phyloP scores from a whole-genome alignment of 192 early-diverging fungal genomes.

The Podila clonocystis region DNA sequence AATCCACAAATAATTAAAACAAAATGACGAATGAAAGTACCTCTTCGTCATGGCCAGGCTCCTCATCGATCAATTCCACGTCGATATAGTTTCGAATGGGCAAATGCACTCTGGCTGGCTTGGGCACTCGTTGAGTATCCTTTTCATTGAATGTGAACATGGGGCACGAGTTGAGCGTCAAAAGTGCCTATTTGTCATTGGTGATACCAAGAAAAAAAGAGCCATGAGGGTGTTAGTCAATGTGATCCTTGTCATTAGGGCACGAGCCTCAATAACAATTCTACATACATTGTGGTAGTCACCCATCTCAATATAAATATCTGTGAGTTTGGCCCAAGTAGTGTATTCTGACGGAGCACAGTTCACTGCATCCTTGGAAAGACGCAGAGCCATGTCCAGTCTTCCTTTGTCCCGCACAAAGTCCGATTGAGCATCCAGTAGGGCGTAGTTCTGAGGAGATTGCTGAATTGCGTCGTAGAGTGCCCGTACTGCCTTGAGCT shows the following conservation, averaged over 20 bases:
- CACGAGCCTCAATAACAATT: background rate
- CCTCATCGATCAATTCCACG: constrained; percentile 66
- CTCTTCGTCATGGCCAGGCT: constrained; percentile 64
- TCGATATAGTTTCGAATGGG: constrained; percentile 87
- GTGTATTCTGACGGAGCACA: constrained; percentile 94
- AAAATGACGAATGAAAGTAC: constrained; percentile 22
- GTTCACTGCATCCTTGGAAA: constrained; percentile 94
- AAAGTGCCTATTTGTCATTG: constrained; percentile 74
- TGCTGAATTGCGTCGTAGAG: constrained; percentile 87
- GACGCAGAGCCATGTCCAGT: constrained; percentile 80
- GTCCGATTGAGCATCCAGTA: constrained; percentile 91
- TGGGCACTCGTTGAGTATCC: constrained; percentile 91
- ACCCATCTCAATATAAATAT: constrained; percentile 88
- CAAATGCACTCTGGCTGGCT: constrained; percentile 87
- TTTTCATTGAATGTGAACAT: constrained; percentile 95
- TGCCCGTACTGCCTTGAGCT: constrained; percentile 91
- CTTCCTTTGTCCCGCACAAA: constrained; percentile 73
- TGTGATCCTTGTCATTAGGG: no score
- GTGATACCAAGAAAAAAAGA: background rate
- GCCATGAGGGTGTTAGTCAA: background rate
- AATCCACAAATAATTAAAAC: background rate
- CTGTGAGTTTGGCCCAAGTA: constrained; percentile 97
- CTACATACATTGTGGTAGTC: constrained; percentile 82
- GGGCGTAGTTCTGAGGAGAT: constrained; percentile 81
- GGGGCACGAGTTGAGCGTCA: constrained; percentile 97